phyloP scores from a whole-genome alignment of 1,284 basidiomycete genomes.

The Sanghuangporus baumii region DNA sequence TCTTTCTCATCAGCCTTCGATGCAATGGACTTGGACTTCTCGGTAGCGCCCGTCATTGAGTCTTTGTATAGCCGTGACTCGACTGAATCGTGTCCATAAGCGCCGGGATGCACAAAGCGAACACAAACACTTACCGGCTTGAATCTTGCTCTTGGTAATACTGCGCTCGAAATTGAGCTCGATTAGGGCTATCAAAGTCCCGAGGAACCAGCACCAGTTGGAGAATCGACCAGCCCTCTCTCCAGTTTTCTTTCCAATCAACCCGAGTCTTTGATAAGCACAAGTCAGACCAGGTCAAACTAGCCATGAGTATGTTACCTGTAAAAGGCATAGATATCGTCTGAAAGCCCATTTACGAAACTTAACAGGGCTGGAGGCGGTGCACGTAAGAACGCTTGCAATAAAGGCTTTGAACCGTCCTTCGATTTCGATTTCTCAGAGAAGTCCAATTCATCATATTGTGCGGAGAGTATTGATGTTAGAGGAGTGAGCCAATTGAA shows the following conservation, averaged over 20 bases:
- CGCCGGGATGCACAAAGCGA: constrained; percentile 6
- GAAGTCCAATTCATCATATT: constrained; percentile 28
- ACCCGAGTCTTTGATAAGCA: constrained; percentile 37
- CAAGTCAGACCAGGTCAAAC: neutral
- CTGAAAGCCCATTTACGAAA: constrained; percentile 63
- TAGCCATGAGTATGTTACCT: constrained; percentile 20
- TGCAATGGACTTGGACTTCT: constrained; percentile 56
- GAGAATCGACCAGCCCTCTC: constrained; percentile 65
- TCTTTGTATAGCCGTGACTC: constrained; percentile 67
- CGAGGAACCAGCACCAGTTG: constrained; percentile 78
- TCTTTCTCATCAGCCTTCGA: constrained; percentile 67
- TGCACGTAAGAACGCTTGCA: constrained; percentile 68
- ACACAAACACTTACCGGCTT: constrained; percentile 55
- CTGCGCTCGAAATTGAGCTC: constrained; percentile 74
- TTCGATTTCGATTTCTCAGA: constrained; percentile 22
- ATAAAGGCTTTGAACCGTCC: constrained; percentile 39
- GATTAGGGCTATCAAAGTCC: constrained; percentile 70
- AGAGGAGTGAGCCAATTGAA: constrained; percentile 79
- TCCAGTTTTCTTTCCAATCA: constrained; percentile 58
- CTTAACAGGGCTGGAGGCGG: constrained; percentile 80
- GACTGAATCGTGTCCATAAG: constrained; percentile 35
- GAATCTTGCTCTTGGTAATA: constrained; percentile 40
- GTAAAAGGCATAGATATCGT: constrained; percentile 72
- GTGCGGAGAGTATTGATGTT: constrained; percentile 50
- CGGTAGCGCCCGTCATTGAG: constrained; percentile 64